These are phyloP conservation scores for Coniochaeta sp. DNA, from an alignment of 2,329 filamentous ascomycete genomes.

Conservation along the genomic window DNA sequence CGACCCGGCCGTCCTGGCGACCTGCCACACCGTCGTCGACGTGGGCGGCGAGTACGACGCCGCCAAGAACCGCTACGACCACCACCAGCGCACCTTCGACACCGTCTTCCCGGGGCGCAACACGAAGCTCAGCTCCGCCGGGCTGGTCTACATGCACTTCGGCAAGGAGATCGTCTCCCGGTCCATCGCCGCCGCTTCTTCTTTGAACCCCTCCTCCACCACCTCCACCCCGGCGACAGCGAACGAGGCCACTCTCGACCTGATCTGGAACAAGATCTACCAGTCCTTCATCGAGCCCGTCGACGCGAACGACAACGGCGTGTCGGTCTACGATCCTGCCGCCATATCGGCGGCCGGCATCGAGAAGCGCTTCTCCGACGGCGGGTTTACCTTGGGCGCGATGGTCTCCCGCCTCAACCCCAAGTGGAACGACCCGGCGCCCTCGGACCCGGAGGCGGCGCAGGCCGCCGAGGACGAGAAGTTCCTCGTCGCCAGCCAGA, in stretches of 20 bases:
- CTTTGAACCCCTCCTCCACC: neutral
- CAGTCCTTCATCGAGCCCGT: slow-evolving; percentile 90
- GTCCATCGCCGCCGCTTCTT: slow-evolving; percentile 36
- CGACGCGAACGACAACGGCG: slow-evolving; percentile 96
- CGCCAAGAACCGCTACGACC: slow-evolving; percentile 74
- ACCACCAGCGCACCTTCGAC: slow-evolving; percentile 89
- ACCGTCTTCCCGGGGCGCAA: slow-evolving; percentile 75
- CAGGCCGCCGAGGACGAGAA: slow-evolving; percentile 74
- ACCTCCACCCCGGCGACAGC: slow-evolving; percentile 21
- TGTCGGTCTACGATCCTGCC: slow-evolving; percentile 71
- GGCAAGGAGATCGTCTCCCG: slow-evolving; percentile 75
- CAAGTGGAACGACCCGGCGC: slow-evolving; percentile 64
- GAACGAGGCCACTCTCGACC: slow-evolving; percentile 59
- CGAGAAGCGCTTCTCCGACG: slow-evolving; percentile 75
- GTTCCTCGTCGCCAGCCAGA: slow-evolving; percentile 69
- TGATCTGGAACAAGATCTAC: slow-evolving; percentile 87
- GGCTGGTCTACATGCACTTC: slow-evolving; percentile 93
- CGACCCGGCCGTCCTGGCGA: slow-evolving; percentile 68
- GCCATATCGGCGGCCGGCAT: slow-evolving; percentile 64
- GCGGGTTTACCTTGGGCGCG: slow-evolving; percentile 77
- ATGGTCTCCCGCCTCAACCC: slow-evolving; percentile 76
- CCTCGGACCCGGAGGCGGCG: slow-evolving; percentile 45
- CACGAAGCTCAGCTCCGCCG: slow-evolving; percentile 91
- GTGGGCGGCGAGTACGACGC: slow-evolving; percentile 94
- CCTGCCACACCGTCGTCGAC: slow-evolving; percentile 92